Evolutionary conservation across 2,329 filamentous ascomycete species (phyloP).

Genomic region (Trichoderma sp.): DNA sequence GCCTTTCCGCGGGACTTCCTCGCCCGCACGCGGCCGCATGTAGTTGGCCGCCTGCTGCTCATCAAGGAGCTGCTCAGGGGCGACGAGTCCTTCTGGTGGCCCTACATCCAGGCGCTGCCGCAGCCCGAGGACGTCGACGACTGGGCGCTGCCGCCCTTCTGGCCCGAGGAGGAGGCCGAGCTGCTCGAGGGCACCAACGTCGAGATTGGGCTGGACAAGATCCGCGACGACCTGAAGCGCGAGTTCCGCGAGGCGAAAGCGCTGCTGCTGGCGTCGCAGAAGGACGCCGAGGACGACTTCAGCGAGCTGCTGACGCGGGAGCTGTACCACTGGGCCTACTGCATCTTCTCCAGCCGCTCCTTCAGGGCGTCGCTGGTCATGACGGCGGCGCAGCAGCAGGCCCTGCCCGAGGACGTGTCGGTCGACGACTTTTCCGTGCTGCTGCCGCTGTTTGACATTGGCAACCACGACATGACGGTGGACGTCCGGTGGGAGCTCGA

Average conservation of each 20-base stretch:
- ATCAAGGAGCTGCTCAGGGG: slow-evolving; percentile 66
- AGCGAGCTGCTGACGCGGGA: slow-evolving; percentile 44
- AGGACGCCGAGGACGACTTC: slow-evolving; percentile 33
- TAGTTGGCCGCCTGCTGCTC: slow-evolving; percentile 68
- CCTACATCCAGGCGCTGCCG: slow-evolving; percentile 67
- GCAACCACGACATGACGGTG: slow-evolving; percentile 67
- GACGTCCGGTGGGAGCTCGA: slow-evolving; percentile 59
- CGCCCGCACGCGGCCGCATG: slow-evolving; percentile 53
- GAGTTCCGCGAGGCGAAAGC: slow-evolving; percentile 50
- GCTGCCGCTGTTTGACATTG: slow-evolving; percentile 70
- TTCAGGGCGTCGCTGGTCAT: slow-evolving; percentile 64
- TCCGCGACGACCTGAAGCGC: slow-evolving; percentile 46
- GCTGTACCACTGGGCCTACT: slow-evolving; percentile 66
- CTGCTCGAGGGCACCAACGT: slow-evolving; percentile 59
- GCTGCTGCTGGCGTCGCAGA: slow-evolving; percentile 35
- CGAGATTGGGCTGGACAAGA: slow-evolving; percentile 51
- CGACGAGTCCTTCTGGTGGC: slow-evolving; percentile 63
- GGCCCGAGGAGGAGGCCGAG: slow-evolving; percentile 60
- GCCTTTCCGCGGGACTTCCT: slow-evolving; percentile 55
- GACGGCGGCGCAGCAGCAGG: slow-evolving; percentile 34
- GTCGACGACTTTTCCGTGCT: slow-evolving; percentile 67
- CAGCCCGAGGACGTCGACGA: slow-evolving; percentile 54
- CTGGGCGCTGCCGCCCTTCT: slow-evolving; percentile 64
- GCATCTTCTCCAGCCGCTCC: slow-evolving; percentile 65
- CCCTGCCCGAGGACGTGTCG: slow-evolving; percentile 37